Evolutionary conservation across 176 grass and related monocot species (phyloP).

Genomic region (Triticum timopheevii): DNA sequence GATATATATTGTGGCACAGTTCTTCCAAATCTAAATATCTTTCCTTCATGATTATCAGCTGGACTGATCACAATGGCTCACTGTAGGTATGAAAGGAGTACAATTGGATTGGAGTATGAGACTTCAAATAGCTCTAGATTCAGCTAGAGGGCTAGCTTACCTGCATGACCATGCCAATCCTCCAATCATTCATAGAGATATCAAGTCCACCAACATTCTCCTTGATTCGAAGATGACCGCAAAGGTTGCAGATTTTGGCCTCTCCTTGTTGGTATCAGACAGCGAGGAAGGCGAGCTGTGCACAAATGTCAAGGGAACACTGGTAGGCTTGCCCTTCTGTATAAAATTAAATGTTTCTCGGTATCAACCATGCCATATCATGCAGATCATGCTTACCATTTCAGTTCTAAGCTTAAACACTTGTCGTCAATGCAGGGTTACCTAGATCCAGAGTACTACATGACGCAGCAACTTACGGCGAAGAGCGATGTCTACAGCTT

Average conservation of each 20-base stretch:
- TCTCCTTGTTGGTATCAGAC: slow-evolving; percentile 65
- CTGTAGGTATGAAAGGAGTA: slow-evolving; percentile 65
- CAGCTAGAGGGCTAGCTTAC: slow-evolving; percentile 85
- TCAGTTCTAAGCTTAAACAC: background rate
- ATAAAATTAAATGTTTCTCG: background rate
- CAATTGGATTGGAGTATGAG: slow-evolving; percentile 77
- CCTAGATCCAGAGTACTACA: slow-evolving; percentile 87
- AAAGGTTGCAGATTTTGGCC: slow-evolving; percentile 90
- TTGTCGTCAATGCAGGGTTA: slow-evolving; percentile 56
- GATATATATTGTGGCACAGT: background rate
- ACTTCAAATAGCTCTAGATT: slow-evolving; percentile 71
- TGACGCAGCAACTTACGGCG: slow-evolving; percentile 73
- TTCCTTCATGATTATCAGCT: background rate
- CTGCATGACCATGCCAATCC: slow-evolving; percentile 95
- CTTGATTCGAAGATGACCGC: slow-evolving; percentile 69
- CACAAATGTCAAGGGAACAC: slow-evolving; percentile 81
- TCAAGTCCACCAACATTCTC: slow-evolving; percentile 89
- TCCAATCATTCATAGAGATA: slow-evolving; percentile 91
- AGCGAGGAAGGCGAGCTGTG: slow-evolving; percentile 54
- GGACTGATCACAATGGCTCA: slow-evolving; percentile 4
- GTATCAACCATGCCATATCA: background rate
- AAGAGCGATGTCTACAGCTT: slow-evolving; percentile 96
- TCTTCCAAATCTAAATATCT: background rate
- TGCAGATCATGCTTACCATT: background rate
- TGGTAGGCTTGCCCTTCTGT: slow-evolving; percentile 38